These are phyloP conservation scores for Melanomma pulvis-pyrius DNA, from an alignment of 495 filamentous ascomycete genomes.

Conservation along the genomic window DNA sequence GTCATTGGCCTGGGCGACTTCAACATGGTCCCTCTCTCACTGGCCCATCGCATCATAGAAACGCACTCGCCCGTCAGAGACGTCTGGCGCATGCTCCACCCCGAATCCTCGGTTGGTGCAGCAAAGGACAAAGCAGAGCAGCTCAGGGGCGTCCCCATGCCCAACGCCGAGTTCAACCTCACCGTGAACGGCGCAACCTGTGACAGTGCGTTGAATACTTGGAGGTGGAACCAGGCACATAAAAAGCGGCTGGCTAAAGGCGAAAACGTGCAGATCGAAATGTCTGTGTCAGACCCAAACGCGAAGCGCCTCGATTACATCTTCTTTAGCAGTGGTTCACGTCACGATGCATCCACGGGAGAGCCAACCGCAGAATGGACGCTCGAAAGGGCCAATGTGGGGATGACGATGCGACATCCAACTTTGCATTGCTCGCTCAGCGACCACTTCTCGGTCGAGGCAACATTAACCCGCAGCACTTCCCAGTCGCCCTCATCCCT, in stretches of 20 bases:
- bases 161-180: slow-evolving; percentile 76
- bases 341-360: slow-evolving; percentile 32
- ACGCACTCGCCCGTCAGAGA: slow-evolving; percentile 79
- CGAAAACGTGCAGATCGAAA: slow-evolving; percentile 57
- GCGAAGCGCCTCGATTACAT: slow-evolving; percentile 96
- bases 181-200: slow-evolving; percentile 82
- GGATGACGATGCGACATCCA: slow-evolving; percentile 84
- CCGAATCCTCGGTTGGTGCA: slow-evolving; percentile 74
- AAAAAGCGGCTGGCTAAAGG: slow-evolving; percentile 64
- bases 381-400: slow-evolving; percentile 68
- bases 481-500: slow-evolving; percentile 1
- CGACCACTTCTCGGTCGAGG: slow-evolving; percentile 89
- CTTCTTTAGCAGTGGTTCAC: slow-evolving; percentile 59
- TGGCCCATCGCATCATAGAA: slow-evolving; percentile 83
- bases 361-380: slow-evolving; percentile 56
- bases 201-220: slow-evolving; percentile 84
- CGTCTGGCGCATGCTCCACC: slow-evolving; percentile 77
- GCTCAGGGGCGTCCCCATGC: slow-evolving; percentile 57
- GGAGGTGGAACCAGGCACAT: slow-evolving; percentile 77
- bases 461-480: slow-evolving; percentile 52
- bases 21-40: slow-evolving; percentile 87
- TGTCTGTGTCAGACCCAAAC: slow-evolving; percentile 64
- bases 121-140: slow-evolving; percentile 67
- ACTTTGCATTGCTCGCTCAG: slow-evolving; percentile 79
- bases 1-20: slow-evolving; percentile 89